Conservation (phyloP, 106 monocot species). For the Allium sativum region DNA sequence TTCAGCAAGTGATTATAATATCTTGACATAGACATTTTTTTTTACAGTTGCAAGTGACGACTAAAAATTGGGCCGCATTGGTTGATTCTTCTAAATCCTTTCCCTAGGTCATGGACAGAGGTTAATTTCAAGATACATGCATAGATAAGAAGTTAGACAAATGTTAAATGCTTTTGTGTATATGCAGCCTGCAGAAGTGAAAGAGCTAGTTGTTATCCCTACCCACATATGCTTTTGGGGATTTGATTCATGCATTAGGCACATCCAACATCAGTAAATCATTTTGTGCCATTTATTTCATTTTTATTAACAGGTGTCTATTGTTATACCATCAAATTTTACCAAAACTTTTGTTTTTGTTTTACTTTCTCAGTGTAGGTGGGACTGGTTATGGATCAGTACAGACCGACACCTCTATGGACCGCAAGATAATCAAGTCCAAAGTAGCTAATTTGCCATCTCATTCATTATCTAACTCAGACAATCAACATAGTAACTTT, state of each 20-base stretch:
- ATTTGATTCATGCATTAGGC: slow-evolving; percentile 92
- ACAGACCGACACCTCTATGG: slow-evolving; percentile 93
- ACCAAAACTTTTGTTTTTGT: too few species aligned
- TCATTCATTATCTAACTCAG: slow-evolving; percentile 16
- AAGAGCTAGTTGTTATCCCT: slow-evolving; percentile 80
- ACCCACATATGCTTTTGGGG: slow-evolving; percentile 96
- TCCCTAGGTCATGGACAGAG: too few species aligned
- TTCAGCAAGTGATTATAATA: too few species aligned
- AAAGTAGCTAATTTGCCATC: slow-evolving; percentile 26
- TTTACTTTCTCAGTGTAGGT: slow-evolving; percentile 52
- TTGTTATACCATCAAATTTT: too few species aligned
- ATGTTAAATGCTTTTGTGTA: too few species aligned
- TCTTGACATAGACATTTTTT: too few species aligned
- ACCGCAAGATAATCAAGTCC: slow-evolving; percentile 85
- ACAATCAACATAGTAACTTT: slow-evolving; percentile 24
- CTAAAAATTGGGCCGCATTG: too few species aligned
- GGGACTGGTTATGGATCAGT: slow-evolving; percentile 98
- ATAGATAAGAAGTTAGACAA: too few species aligned
- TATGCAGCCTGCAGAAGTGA: slow-evolving; percentile 88
- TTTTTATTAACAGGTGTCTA: too few species aligned
- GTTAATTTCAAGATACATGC: too few species aligned
- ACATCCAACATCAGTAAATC: slow-evolving; percentile 9
- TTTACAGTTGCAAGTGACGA: too few species aligned
- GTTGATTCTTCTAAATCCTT: too few species aligned
- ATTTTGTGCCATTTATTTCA: not conserved